Conservation (phyloP, 1,139 yeast species). For the Taphrina confusa region DNA sequence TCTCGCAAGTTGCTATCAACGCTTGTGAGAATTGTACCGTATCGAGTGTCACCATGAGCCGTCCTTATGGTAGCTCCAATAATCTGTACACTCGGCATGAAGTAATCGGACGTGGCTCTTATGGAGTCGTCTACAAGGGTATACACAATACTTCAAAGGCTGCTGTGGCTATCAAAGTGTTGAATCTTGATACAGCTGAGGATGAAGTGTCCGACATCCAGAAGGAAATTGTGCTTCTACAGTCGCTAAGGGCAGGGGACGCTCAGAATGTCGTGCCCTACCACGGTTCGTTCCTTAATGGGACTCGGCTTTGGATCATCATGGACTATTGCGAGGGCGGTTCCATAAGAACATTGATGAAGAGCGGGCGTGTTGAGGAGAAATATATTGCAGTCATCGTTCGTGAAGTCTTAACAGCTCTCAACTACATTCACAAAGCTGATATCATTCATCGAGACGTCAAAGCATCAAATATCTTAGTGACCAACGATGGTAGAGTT, state of each 20-base stretch:
- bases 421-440: conserved; percentile 77
- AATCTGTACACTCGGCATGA: conserved; percentile 63
- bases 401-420: conserved; percentile 75
- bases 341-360: conserved; percentile 77
- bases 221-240: conserved; percentile 81
- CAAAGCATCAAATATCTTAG: conserved; percentile 91
- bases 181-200: conserved; percentile 87
- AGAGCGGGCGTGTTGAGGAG: conserved; percentile 88
- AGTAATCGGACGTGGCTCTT: conserved; percentile 92
- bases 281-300: conserved; percentile 82
- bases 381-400: conserved; percentile 75
- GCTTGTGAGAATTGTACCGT: too few species aligned
- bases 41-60: neutral
- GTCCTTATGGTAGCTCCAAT: neutral
- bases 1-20: too few species aligned
- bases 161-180: conserved; percentile 87
- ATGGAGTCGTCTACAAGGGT: conserved; percentile 94
- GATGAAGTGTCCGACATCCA: conserved; percentile 96
- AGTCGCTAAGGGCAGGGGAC: conserved; percentile 79
- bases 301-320: conserved; percentile 91
- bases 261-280: conserved; percentile 78
- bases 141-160: conserved; percentile 63
- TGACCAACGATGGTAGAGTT: conserved; percentile 84
- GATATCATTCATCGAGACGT: conserved; percentile 95
- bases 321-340: conserved; percentile 99